These are phyloP conservation scores for Aspergillus unguis DNA, from an alignment of 2,329 filamentous ascomycete species.

Conservation along the genomic window DNA sequence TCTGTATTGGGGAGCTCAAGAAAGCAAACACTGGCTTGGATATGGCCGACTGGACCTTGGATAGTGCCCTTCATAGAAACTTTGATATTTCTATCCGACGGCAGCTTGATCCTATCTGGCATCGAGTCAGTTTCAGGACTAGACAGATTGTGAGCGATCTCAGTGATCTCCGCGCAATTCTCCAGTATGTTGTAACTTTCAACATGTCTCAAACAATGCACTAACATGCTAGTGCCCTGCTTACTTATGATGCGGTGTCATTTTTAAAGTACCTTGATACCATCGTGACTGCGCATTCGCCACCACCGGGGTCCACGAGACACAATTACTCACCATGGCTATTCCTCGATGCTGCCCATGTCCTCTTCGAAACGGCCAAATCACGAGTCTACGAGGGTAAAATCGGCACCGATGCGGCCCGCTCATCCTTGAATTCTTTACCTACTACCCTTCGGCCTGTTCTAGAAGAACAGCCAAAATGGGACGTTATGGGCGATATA, in stretches of 20 bases:
- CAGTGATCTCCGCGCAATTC: slow-evolving; percentile 74
- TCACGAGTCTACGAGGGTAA: slow-evolving; percentile 78
- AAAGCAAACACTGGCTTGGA: slow-evolving; percentile 87
- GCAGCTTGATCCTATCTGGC: slow-evolving; percentile 95
- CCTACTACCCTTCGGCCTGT: slow-evolving; percentile 69
- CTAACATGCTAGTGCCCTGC: slow-evolving; percentile 51
- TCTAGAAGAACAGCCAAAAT: slow-evolving; percentile 93
- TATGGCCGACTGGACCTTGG: slow-evolving; percentile 95
- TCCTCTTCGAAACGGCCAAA: slow-evolving; percentile 87
- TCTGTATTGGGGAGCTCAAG: slow-evolving; percentile 88
- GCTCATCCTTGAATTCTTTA: slow-evolving; percentile 47
- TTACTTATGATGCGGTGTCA: slow-evolving; percentile 84
- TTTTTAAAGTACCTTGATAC: slow-evolving; percentile 94
- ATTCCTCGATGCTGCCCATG: slow-evolving; percentile 90
- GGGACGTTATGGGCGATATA: slow-evolving; percentile 82
- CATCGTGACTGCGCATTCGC: slow-evolving; percentile 84
- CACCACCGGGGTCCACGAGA: slow-evolving; percentile 78
- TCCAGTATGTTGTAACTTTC: slow-evolving; percentile 54
- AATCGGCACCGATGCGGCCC: slow-evolving; percentile 56
- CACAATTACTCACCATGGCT: slow-evolving; percentile 94
- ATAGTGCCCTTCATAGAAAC: slow-evolving; percentile 86
- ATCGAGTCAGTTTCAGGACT: slow-evolving; percentile 91
- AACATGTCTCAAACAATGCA: background rate
- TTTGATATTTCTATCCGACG: slow-evolving; percentile 86
- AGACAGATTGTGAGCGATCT: slow-evolving; percentile 91